Evolutionary conservation across 345 rosid genomes (phyloP).

Genomic region (Citrus maxima): DNA sequence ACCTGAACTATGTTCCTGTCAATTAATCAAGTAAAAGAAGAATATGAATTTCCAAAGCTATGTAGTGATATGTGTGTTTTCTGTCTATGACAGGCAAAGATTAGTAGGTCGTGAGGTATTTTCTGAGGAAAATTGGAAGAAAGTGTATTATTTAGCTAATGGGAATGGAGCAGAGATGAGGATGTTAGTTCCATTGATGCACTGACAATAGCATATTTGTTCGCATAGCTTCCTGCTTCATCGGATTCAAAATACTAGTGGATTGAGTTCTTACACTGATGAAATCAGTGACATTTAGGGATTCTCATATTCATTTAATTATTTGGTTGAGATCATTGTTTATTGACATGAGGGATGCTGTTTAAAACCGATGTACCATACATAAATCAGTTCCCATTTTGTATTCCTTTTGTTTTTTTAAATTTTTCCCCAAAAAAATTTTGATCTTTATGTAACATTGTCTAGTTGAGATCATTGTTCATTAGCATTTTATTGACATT

Average conservation of each 20-base stretch:
- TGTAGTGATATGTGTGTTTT: not conserved
- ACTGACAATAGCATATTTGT: conserved; percentile 19
- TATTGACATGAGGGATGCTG: not conserved
- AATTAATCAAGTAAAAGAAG: not conserved
- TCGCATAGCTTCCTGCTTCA: not conserved
- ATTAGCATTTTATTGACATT: not conserved
- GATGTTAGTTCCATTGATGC: conserved; percentile 67
- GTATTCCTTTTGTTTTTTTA: too few relatives aligned
- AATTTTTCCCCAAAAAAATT: not conserved
- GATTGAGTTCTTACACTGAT: not conserved
- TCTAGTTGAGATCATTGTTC: not conserved
- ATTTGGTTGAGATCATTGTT: not conserved
- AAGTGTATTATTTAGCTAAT: conserved; percentile 64
- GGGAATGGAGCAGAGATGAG: conserved; percentile 97
- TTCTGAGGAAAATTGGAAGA: conserved; percentile 85
- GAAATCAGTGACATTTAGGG: not conserved
- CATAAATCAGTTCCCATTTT: not conserved
- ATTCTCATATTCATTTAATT: not conserved
- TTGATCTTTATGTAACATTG: not conserved
- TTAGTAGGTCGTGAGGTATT: conserved; percentile 66
- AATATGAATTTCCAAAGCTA: not conserved
- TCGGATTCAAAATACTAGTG: not conserved
- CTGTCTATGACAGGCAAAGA: conserved; percentile 66
- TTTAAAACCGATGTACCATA: not conserved
- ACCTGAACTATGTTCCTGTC: not conserved